Conservation (phyloP, 2,329 filamentous ascomycete genomes). For the Exophiala alcalophila region DNA sequence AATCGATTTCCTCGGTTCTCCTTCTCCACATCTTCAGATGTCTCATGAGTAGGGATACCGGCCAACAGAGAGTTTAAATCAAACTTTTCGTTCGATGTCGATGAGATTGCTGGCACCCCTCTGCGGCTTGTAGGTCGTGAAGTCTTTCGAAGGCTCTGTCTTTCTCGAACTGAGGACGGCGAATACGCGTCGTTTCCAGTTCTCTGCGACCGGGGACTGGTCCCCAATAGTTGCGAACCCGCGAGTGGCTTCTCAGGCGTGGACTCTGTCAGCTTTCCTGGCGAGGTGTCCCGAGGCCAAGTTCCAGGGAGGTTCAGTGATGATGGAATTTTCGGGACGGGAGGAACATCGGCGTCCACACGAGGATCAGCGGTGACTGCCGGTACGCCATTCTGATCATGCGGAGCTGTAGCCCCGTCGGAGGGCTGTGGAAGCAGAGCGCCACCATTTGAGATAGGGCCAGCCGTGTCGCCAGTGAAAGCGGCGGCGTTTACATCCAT, state of each 20-base stretch:
- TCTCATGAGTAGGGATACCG: slow-evolving; percentile 24
- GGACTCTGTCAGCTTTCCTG: slow-evolving; percentile 20
- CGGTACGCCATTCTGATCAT: slow-evolving; percentile 4
- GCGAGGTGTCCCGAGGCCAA: slow-evolving; percentile 40
- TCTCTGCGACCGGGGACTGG: slow-evolving; percentile 11
- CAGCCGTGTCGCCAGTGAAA: background rate
- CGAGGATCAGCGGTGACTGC: slow-evolving; percentile 12
- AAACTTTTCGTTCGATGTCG: slow-evolving; percentile 24
- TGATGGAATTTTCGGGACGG: slow-evolving; percentile 46
- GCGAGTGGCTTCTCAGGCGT: background rate
- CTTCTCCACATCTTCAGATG: slow-evolving; percentile 9
- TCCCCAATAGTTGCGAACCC: background rate
- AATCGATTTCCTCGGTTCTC: slow-evolving; percentile 19
- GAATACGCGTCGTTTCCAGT: slow-evolving; percentile 9
- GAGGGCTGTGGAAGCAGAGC: slow-evolving; percentile 11
- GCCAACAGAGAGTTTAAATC: slow-evolving; percentile 26
- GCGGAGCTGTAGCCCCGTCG: slow-evolving; percentile 1
- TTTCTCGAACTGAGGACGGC: slow-evolving; percentile 10
- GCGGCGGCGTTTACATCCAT: slow-evolving; percentile 21
- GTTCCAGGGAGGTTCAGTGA: slow-evolving; percentile 42
- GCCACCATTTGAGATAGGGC: background rate
- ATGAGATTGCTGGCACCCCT: slow-evolving; percentile 7
- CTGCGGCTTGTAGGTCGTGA: slow-evolving; percentile 23
- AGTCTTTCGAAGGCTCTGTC: slow-evolving; percentile 11
- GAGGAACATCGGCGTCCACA: slow-evolving; percentile 39